Conservation (phyloP, 306 rosid species). For the Glycine latifolia region DNA sequence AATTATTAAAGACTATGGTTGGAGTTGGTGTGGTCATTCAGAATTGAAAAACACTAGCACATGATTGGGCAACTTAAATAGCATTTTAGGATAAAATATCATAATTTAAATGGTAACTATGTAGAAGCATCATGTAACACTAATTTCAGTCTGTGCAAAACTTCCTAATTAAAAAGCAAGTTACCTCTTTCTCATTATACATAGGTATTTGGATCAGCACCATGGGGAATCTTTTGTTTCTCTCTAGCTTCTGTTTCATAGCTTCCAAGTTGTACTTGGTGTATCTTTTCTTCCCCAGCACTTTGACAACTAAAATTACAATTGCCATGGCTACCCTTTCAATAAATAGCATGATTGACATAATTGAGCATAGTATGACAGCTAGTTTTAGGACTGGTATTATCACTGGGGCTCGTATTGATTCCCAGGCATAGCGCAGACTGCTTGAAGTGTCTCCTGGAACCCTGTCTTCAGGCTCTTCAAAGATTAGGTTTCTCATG, state of each 20-base stretch:
- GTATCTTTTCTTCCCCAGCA: slow-evolving; percentile 59
- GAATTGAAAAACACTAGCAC: slow-evolving; percentile 19
- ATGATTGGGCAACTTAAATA: neutral
- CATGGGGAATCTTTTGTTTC: slow-evolving; percentile 54
- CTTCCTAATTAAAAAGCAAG: slow-evolving; percentile 28
- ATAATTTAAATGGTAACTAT: slow-evolving; percentile 33
- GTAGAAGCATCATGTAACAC: slow-evolving; percentile 15
- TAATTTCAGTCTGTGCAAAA: slow-evolving; percentile 21
- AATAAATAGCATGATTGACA: slow-evolving; percentile 66
- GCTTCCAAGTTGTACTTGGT: slow-evolving; percentile 61
- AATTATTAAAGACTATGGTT: slow-evolving; percentile 28
- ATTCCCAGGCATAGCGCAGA: slow-evolving; percentile 59
- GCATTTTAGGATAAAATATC: slow-evolving; percentile 29
- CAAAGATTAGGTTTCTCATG: slow-evolving; percentile 59
- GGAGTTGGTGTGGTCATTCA: slow-evolving; percentile 29
- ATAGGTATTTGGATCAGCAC: slow-evolving; percentile 70
- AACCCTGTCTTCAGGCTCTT: slow-evolving; percentile 48
- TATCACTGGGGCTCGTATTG: slow-evolving; percentile 54
- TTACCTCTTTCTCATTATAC: slow-evolving; percentile 74
- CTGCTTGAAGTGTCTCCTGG: slow-evolving; percentile 50
- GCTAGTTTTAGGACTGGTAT: slow-evolving; percentile 60
- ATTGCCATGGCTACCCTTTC: slow-evolving; percentile 61
- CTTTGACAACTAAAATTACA: slow-evolving; percentile 54
- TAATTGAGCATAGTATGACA: slow-evolving; percentile 54
- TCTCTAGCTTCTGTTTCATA: slow-evolving; percentile 54